Percentiles rank a stretch among this genome's conserved stretches.
phyloP scores from a whole-genome alignment of 257 asterid genomes.

The Przewalskia tangutica region DNA sequence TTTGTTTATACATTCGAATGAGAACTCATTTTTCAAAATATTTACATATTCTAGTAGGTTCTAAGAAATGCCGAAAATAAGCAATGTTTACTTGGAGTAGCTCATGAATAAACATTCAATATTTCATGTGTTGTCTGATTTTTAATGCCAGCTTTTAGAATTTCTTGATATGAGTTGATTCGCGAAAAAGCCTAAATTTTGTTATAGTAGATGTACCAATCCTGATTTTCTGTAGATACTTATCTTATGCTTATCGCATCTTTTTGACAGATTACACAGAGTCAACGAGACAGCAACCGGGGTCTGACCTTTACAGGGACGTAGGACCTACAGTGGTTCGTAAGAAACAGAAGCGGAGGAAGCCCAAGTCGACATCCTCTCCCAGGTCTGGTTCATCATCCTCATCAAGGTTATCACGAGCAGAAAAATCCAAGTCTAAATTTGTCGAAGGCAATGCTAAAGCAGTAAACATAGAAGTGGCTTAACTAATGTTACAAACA shows the following conservation, averaged over 20 bases:
- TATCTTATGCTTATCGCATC: neutral
- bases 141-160: neutral
- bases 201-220: neutral
- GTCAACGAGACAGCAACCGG: constrained; percentile 28
- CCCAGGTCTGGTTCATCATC: constrained; percentile 36
- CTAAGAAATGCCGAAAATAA: neutral
- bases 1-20: neutral
- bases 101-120: neutral
- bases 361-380: constrained; percentile 41
- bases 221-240: neutral
- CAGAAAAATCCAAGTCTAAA: constrained; percentile 39
- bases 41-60: neutral
- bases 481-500: constrained; percentile 15
- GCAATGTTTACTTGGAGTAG: neutral
- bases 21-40: neutral
- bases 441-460: constrained; percentile 41
- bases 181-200: neutral
- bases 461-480: constrained; percentile 54
- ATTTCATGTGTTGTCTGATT: neutral
- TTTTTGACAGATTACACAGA: constrained; percentile 43
- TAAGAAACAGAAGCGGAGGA: constrained; percentile 54
- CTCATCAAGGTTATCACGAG: constrained; percentile 39
- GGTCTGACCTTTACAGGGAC: constrained; percentile 33
- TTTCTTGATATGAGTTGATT: neutral
- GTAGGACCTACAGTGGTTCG: constrained; percentile 23